Evolutionary conservation across 1,139 yeast species (phyloP), one percentile per base, ranked within the genome.

Genomic region (Suhomyces bokatorum): DNA sequence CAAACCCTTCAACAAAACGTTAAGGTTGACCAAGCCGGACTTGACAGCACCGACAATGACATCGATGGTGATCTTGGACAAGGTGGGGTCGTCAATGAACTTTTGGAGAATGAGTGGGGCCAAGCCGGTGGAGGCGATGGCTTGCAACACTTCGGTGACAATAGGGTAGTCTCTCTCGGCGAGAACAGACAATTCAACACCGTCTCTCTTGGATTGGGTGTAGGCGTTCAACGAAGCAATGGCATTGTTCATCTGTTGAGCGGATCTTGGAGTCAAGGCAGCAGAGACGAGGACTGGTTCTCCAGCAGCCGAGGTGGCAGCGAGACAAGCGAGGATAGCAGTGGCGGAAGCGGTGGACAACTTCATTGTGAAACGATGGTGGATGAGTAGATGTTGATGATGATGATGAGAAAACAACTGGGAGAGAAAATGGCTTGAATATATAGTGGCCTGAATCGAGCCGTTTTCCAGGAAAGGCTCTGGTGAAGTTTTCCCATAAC

Each of bases 71-170:
- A 67, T 62, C 40, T 62, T 59, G 14, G 63, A 59, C 49, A 73
- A 67, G 15, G 55, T 53, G 38, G 64, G 58, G 52, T 73, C 73
- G 47, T 60, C 59, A 39, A 69, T 63, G 46, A 73, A 53, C 47
- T 62, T 67, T 44, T 60, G 51, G 42, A 73, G 59, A 47, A 73
- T 65, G 36, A 55, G 53, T 42, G 77, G 71, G 20, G 77, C 75
- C 45, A 73, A 63, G 45, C 66, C 57, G n/a, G 77, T 69, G 47
- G 62, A 53, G 53, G 67, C 66, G 45, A 73, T 65, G 42, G 70
- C 69, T 22, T 63, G 58, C 57, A 73, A 71, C 34, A 73, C 67
- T 49, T 71, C 70, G 40, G 78, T 73, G 40, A 73, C 75, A 53
- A 71, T 72, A 42, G 66, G 66, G 46, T 58, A 58, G 51, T 72